Evolutionary conservation across 192 early-diverging fungal species (phyloP).

Genomic region (Powellomyces hirtus): DNA sequence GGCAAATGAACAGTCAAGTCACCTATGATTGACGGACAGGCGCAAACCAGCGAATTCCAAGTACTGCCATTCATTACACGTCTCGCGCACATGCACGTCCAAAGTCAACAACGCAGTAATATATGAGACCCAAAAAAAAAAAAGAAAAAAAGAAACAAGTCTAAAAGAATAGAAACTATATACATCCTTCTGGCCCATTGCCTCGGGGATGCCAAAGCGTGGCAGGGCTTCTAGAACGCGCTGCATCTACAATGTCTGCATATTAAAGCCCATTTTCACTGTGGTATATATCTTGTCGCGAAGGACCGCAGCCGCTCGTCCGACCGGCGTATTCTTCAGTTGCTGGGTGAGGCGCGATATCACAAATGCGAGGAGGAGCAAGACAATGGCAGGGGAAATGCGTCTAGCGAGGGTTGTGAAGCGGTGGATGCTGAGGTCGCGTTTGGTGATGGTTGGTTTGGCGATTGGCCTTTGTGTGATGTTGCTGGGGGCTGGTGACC

Average conservation of each 20-base stretch:
- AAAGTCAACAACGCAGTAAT: too few relatives aligned
- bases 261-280: constrained; percentile 22
- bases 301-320: constrained; percentile 1
- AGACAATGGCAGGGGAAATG: background rate
- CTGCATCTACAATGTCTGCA: constrained; percentile 19
- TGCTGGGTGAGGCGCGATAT: background rate
- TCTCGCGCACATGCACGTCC: too few relatives aligned
- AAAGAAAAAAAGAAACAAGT: too few relatives aligned
- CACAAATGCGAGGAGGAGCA: background rate
- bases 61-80: too few relatives aligned
- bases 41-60: too few relatives aligned
- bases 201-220: too few relatives aligned
- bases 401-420: background rate
- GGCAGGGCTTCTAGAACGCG: too few relatives aligned
- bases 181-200: too few relatives aligned
- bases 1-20: too few relatives aligned
- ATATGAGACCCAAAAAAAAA: too few relatives aligned
- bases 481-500: background rate
- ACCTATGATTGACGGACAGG: too few relatives aligned
- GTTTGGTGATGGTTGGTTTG: background rate
- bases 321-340: background rate
- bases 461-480: background rate
- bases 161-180: too few relatives aligned
- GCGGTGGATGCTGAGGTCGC: background rate
- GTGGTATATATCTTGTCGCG: constrained; percentile 11